Base-by-base conservation (phyloP, 768 basidiomycete genomes). In the Clitopilus passeckerianus region DNA sequence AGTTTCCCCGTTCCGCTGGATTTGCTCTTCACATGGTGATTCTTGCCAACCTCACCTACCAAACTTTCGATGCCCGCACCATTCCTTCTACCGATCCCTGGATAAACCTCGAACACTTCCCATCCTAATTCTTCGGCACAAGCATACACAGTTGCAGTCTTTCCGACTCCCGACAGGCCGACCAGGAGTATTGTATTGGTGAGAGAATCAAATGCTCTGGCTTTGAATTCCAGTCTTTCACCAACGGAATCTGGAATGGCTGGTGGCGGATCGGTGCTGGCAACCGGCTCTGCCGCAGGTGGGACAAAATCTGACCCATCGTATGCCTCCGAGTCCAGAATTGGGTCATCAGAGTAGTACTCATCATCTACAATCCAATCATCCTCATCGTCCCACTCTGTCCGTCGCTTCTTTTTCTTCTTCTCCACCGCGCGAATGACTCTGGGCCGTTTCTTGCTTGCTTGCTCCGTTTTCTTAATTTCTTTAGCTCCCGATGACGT, bases 61-160 rank as follows among this genome's bases (percentile, higher is more conserved):
- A 95, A 80, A 59, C 81, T 79, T 59, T 89, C 86, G 63, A 99
- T 75, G 65, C 85, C 91, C 23, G 85, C 77, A 6, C 90, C 91
- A 60, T 85, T 90, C 34, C 97, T 84, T 67, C 84, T 90, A n/a
- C 95, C 95, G 56, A 95, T 87, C 2, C 97, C 97, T 23, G 97
- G 92, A 73, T 95, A 90, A 12, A 98, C 94, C 71, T 99, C 97
- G 67, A 98, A 97, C 12, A 98, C 86, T 54, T 95, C 92, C 92
- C 93, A 99, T 14, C 88, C 93, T 34, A 99, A 79, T 73, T 99
- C 96, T 57, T 87, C 85, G 5, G 95, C 93, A 67, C 94, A 95
- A 0, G 96, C 95, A 72, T 97, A 95, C 1, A 97, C 89, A 20
- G 93, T 83, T 1, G 93, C 87, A 5, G 94, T 95, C 75, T 99